phyloP scores from a whole-genome alignment of 371 early-diverging fungal species.

The Entomophthora muscae region DNA sequence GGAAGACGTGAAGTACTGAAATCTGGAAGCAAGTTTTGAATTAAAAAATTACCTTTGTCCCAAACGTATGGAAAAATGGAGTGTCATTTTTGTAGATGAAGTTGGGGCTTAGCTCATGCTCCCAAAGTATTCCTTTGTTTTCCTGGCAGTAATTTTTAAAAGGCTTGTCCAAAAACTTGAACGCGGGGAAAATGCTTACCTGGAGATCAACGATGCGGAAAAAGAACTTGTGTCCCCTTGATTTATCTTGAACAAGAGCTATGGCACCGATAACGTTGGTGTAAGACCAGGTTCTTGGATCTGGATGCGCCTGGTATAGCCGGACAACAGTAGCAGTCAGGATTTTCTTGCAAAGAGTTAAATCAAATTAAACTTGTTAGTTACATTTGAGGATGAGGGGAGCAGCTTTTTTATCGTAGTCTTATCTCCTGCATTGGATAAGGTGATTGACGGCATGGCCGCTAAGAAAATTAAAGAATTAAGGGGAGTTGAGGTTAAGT shows the following conservation, averaged over 20 bases:
- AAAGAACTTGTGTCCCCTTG: conserved; percentile 36
- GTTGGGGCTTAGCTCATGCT: conserved; percentile 55
- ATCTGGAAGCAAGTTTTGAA: not conserved
- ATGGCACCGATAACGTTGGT: conserved; percentile 60
- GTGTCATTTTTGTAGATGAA: conserved; percentile 52
- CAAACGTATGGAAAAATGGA: conserved; percentile 71
- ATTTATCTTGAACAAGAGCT: conserved; percentile 39
- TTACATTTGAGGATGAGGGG: conserved; percentile 23
- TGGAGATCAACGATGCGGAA: conserved; percentile 59
- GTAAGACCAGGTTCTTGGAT: conserved; percentile 48
- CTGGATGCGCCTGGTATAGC: conserved; percentile 60
- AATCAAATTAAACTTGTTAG: not conserved
- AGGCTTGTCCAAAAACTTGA: not conserved
- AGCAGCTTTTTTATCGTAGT: conserved; percentile 29
- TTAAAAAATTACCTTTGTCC: conserved; percentile 41
- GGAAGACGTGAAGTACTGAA: too few species aligned
- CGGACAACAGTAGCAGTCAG: conserved; percentile 64
- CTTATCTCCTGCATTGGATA: conserved; percentile 34
- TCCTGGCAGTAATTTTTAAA: conserved; percentile 16
- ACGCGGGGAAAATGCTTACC: conserved; percentile 26
- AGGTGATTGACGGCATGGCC: conserved; percentile 36
- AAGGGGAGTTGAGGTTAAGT: too few species aligned
- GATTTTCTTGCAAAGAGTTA: conserved; percentile 46
- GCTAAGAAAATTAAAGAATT: too few species aligned
- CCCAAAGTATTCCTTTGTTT: conserved; percentile 48